Evolutionary conservation across 1,284 basidiomycete species (phyloP), one percentile per base, ranked within the genome.

Genomic region (Thecaphora frezii): DNA sequence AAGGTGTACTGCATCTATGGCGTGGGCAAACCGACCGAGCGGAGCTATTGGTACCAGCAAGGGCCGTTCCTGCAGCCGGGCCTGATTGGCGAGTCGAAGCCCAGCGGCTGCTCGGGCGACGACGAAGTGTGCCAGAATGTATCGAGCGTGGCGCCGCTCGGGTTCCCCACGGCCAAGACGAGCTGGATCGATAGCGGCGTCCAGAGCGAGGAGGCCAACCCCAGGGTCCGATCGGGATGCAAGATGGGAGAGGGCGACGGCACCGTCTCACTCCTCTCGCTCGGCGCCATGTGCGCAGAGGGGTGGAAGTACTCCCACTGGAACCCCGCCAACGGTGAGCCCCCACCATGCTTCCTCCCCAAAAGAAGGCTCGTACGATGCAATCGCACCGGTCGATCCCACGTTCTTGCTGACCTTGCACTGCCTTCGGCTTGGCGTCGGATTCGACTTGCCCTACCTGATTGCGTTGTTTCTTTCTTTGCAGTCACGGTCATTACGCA

Each of bases 21-120:
- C 0, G 88, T 91, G 66, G 96, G 96, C 21, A 97, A 97, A 78
- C 89, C 93, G 69, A 98, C 96, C 0, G 96, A 97, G 84, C 89
- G 88, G 44, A 71, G 53, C 40, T 77, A 77, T 54, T 76, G 65
- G 68, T 72, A 74, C 46, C 53, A 63, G 50, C 63, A 69, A 28
- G 71, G 71, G 12, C 64, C 66, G n/a, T 71, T 46, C 43, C 58
- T 61, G 14, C 54, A 59, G 5, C 58, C 58, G 23, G 39, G 48
- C 5, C 37, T 52, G 18, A 66, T 66, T 10, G 63, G 63, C 14
- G 63, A 66, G 43, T 58, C 61, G 42, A 30, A 59, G 30, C 54
- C 58, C 2, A 54, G 53, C 10, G 54, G 54, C 30, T 51, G 53
- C 24, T 50, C 50, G 24, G 36, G 46, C n/a, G 61, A 61, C n/a